Evolutionary conservation across 768 basidiomycete species (phyloP).

Genomic region (Rhodosporidiobolus sp.): DNA sequence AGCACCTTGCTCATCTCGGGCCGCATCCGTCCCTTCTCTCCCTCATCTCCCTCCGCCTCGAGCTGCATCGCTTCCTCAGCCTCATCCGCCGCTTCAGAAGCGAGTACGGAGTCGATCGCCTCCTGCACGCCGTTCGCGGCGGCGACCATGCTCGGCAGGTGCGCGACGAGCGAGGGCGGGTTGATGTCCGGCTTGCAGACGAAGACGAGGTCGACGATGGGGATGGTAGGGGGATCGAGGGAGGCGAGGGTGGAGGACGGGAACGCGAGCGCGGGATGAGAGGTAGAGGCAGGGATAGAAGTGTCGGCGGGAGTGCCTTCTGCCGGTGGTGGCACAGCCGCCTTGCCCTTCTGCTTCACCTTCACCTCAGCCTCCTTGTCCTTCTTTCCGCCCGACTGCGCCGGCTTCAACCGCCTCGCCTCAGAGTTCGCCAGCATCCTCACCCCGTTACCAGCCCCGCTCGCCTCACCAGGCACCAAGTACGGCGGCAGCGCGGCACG

Average conservation of each 20-base stretch:
- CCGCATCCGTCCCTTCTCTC: not conserved
- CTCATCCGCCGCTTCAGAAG: not conserved
- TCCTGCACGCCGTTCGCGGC: conserved; percentile 59
- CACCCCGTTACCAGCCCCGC: not conserved
- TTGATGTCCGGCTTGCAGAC: conserved; percentile 73
- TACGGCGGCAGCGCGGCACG: not conserved
- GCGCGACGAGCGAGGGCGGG: conserved; percentile 66
- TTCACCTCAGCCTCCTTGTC: not conserved
- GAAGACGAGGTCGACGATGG: conserved; percentile 54
- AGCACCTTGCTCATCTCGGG: conserved; percentile 49
- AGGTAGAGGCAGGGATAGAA: not conserved
- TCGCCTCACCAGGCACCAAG: not conserved
- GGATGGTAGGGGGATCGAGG: conserved; percentile 21
- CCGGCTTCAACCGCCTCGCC: conserved; percentile 6
- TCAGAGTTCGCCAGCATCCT: conserved; percentile 13
- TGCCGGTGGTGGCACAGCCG: too few relatives aligned
- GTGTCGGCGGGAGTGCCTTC: not conserved
- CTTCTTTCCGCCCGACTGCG: not conserved
- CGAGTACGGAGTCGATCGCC: conserved; percentile 42
- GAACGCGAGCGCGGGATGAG: not conserved
- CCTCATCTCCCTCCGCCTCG: not conserved
- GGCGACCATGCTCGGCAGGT: conserved; percentile 73
- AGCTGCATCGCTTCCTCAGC: not conserved
- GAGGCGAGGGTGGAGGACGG: not conserved
- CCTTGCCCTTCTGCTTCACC: conserved; percentile 27